Evolutionary conservation across 306 rosid species (phyloP), one percentile per base, ranked within the genome.

Genomic region (Cucumis melo): DNA sequence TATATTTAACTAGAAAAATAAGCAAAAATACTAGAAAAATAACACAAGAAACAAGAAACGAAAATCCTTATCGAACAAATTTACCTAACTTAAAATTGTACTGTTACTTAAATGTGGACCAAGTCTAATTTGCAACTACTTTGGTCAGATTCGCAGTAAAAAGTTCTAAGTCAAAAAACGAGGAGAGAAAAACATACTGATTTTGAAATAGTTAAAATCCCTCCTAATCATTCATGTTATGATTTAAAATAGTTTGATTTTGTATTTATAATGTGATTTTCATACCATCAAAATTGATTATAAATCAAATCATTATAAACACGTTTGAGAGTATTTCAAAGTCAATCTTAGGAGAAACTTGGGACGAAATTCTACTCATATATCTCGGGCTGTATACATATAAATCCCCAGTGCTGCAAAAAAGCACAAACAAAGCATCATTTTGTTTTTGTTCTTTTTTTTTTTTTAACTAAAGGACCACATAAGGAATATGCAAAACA

Each of bases 401-500:
- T 44, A 8, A 78, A 78, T 70, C 59, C 36, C 65, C 58, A 53
- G 51, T 68, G 60, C 55, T 55, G 29, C 55, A 68, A 54, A 67
- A 46, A 46, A 51, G 41, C 46, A 57, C 29, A 83, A 75, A 74
- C 12, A 16, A 14, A 55, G 80, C 41, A 66, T 78, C 73, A 27
- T 0, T 38, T 38, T 58, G 46, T 5, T 15, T n/a, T n/a, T n/a
- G n/a, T n/a, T 48, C 14, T 48, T 13, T 48, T 48, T 13, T 50
- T 50, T 50, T 13, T 66, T 65, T 71, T 70, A 71, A 63, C 42
- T 29, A 29, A 77, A 64, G 53, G 65, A 82, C 79, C 78, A 68
- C 56, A 67, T 54, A 66, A 64, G 76, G 74, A 63, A 79, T 78
- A 77, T 76, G 82, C 81, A 87, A 77, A 84, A 61, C 34, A 82